A percentile compares a stretch with the other conserved stretches of the same genome.
Conservation (phyloP, 2,329 filamentous ascomycete genomes). For the Colletotrichum liriopes region DNA sequence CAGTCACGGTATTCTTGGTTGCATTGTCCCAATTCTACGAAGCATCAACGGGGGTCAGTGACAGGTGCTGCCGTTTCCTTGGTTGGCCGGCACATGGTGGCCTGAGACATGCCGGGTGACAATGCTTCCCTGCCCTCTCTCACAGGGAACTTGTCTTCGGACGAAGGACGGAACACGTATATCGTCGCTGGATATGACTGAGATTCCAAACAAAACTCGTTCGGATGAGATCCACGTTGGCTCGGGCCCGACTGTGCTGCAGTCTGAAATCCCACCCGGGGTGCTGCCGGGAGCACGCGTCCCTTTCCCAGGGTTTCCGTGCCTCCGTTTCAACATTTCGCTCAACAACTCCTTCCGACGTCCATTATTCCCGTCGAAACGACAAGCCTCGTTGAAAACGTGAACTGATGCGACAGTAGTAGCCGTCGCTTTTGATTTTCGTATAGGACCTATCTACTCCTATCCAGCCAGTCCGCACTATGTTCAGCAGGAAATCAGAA, state of each 20-base stretch:
- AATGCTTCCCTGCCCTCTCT: conserved; percentile 25
- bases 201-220: conserved; percentile 41
- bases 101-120: conserved; percentile 40
- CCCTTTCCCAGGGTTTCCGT: conserved; percentile 13
- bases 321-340: conserved; percentile 24
- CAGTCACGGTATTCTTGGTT: conserved; percentile 8
- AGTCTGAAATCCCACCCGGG: conserved; percentile 30
- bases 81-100: conserved; percentile 32
- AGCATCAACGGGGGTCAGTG: conserved; percentile 21
- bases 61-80: conserved; percentile 31
- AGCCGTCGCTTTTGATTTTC: conserved; percentile 33
- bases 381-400: neutral
- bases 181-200: conserved; percentile 29
- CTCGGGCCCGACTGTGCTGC: conserved; percentile 39
- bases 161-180: conserved; percentile 38
- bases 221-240: conserved; percentile 42
- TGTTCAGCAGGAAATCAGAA: conserved; percentile 39
- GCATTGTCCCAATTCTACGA: conserved; percentile 34
- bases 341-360: neutral
- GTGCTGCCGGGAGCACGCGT: conserved; percentile 21
- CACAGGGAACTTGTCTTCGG: conserved; percentile 35
- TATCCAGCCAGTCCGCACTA: conserved; percentile 43
- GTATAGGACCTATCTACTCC: conserved; percentile 44
- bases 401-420: conserved; percentile 38
- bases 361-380: neutral